Conservation (phyloP, 1,284 basidiomycete species). For the Ceratobasidium sp. region DNA sequence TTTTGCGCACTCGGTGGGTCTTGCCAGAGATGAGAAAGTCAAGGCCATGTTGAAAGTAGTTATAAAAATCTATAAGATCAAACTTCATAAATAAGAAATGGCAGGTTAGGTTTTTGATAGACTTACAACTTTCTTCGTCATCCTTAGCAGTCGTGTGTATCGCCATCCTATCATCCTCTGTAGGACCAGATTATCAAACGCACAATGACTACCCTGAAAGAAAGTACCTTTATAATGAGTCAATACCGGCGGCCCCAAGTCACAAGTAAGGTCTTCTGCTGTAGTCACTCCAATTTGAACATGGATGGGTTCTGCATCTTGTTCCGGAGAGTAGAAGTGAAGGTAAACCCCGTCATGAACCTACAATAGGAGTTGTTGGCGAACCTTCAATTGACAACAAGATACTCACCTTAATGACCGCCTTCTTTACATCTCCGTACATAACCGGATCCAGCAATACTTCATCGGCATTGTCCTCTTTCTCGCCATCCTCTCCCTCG, state of each 20-base stretch:
- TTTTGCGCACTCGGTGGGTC: constrained; percentile 82
- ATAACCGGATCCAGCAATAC: constrained; percentile 72
- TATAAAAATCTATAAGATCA: constrained; percentile 79
- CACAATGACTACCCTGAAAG: not conserved
- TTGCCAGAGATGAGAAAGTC: constrained; percentile 79
- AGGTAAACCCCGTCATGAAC: constrained; percentile 79
- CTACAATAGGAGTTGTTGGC: constrained; percentile 59
- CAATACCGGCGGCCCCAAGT: constrained; percentile 82
- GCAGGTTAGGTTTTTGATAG: too few relatives aligned
- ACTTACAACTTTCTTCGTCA: constrained; percentile 51
- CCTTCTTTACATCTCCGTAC: constrained; percentile 76
- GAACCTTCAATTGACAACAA: constrained; percentile 23
- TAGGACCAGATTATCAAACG: not conserved
- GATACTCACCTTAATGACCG: constrained; percentile 71
- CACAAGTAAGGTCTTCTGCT: constrained; percentile 81
- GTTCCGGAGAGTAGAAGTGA: constrained; percentile 64
- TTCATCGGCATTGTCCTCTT: constrained; percentile 73
- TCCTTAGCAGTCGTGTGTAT: constrained; percentile 72
- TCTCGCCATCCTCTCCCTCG: constrained; percentile 63
- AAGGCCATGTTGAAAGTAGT: constrained; percentile 89
- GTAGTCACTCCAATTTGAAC: constrained; percentile 83
- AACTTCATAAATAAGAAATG: not conserved
- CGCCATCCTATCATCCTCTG: constrained; percentile 85
- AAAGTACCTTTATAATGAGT: constrained; percentile 73
- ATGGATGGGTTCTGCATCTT: constrained; percentile 62